phyloP scores from a whole-genome alignment of 2,329 filamentous ascomycete species.

The Karstenula rhodostoma region DNA sequence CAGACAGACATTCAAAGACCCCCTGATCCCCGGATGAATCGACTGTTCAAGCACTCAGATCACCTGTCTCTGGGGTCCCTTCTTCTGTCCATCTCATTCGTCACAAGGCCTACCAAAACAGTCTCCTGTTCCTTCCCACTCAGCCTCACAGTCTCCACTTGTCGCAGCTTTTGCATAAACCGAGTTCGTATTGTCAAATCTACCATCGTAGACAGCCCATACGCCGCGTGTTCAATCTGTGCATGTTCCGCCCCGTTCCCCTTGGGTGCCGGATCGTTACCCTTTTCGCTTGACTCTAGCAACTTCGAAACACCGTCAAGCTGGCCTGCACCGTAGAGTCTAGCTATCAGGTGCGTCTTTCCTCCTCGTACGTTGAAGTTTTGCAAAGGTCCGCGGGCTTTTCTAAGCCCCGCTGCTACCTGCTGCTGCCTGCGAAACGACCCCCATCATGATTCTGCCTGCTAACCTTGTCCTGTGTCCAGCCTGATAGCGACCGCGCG shows the following conservation, averaged over 20 bases:
- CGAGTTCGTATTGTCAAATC: slow-evolving; percentile 32
- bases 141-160: slow-evolving; percentile 27
- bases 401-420: slow-evolving; percentile 25
- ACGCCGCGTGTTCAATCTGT: slow-evolving; percentile 25
- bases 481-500: slow-evolving; percentile 45
- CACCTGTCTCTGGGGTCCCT: slow-evolving; percentile 45
- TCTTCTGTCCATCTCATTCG: slow-evolving; percentile 35
- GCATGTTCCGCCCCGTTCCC: slow-evolving; percentile 26
- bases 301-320: slow-evolving; percentile 39
- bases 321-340: slow-evolving; percentile 46
- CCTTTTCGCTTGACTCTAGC: slow-evolving; percentile 23
- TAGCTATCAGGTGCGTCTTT: slow-evolving; percentile 47
- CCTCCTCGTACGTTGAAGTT: slow-evolving; percentile 23
- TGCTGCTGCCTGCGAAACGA: slow-evolving; percentile 40
- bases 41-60: slow-evolving; percentile 41
- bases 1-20: slow-evolving; percentile 46
- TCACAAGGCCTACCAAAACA: slow-evolving; percentile 41
- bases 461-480: slow-evolving; percentile 31
- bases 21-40: slow-evolving; percentile 50
- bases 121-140: slow-evolving; percentile 26
- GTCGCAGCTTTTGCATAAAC: slow-evolving; percentile 35
- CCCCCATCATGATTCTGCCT: slow-evolving; percentile 37
- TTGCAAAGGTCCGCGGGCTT: slow-evolving; percentile 20
- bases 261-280: slow-evolving; percentile 21
- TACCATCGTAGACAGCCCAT: slow-evolving; percentile 25